Percentiles rank a stretch among this genome's conserved stretches.
These are phyloP conservation scores for Alternaria sp. DNA, from an alignment of 2,329 filamentous ascomycete species.

Conservation along the genomic window DNA sequence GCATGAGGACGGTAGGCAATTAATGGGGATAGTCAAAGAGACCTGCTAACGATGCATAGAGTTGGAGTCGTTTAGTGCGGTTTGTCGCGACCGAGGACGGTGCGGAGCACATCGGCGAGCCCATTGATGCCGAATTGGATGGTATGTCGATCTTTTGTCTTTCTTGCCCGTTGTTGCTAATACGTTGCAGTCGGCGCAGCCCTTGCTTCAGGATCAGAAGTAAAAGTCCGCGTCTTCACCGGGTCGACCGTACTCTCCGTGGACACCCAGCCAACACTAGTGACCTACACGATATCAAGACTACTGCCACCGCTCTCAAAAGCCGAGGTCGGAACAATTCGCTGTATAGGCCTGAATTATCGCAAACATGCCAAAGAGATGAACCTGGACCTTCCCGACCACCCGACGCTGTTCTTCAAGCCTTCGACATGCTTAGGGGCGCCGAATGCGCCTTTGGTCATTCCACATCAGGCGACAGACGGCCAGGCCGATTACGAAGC, in stretches of 20 bases:
- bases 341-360: constrained; percentile 56
- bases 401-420: constrained; percentile 28
- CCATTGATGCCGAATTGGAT: constrained; percentile 15
- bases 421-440: constrained; percentile 18
- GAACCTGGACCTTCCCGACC: constrained; percentile 18
- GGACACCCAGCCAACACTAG: constrained; percentile 6
- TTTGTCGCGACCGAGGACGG: constrained; percentile 24
- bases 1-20: constrained; percentile 6
- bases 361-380: constrained; percentile 25
- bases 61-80: constrained; percentile 21
- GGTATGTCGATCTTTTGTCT: constrained; percentile 2
- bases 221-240: constrained; percentile 17
- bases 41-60: neutral
- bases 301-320: constrained; percentile 45
- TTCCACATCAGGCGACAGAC: constrained; percentile 19
- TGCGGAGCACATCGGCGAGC: constrained; percentile 21
- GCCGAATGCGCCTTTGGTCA: constrained; percentile 17
- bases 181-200: constrained; percentile 19
- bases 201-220: constrained; percentile 8
- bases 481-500: constrained; percentile 27
- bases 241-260: constrained; percentile 10
- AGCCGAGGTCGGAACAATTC: constrained; percentile 51
- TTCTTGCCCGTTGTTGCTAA: neutral
- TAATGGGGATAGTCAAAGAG: neutral
- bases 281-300: constrained; percentile 11